phyloP scores from a whole-genome alignment of 2,329 filamentous ascomycete species.

The Trichocomaceae sp. region DNA sequence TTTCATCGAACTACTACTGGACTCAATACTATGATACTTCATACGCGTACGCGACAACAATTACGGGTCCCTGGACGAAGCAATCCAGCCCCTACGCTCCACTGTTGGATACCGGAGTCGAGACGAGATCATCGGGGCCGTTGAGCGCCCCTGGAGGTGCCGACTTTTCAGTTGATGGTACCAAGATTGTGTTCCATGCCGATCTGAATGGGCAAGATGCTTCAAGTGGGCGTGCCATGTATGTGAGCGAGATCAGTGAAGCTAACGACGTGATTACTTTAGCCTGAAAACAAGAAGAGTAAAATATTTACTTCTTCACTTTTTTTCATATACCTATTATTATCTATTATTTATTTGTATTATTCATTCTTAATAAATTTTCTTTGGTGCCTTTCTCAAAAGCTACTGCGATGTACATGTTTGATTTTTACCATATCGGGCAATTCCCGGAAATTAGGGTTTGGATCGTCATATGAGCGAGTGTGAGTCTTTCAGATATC shows the following conservation, averaged over 20 bases:
- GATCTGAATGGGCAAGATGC: slow-evolving; percentile 20
- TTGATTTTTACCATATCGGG: background rate
- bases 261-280: slow-evolving; percentile 9
- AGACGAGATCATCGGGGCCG: slow-evolving; percentile 17
- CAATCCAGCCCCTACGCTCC: slow-evolving; percentile 16
- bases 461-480: background rate
- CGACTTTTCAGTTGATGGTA: slow-evolving; percentile 22
- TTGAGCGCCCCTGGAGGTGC: slow-evolving; percentile 27
- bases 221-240: slow-evolving; percentile 18
- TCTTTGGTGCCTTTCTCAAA: background rate
- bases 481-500: too few relatives aligned
- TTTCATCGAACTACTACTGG: slow-evolving; percentile 50
- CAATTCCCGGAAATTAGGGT: background rate
- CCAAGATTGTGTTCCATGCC: slow-evolving; percentile 25
- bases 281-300: background rate
- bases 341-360: background rate
- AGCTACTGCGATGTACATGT: background rate
- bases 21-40: slow-evolving; percentile 49
- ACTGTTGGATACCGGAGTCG: slow-evolving; percentile 22
- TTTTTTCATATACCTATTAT: background rate
- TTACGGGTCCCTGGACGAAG: slow-evolving; percentile 27
- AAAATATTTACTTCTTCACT: background rate
- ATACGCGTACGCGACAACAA: slow-evolving; percentile 43
- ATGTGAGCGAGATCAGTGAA: slow-evolving; percentile 16
- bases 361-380: background rate